phyloP scores from a whole-genome alignment of 371 early-diverging fungal species.

The Actinomortierella ambigua region DNA sequence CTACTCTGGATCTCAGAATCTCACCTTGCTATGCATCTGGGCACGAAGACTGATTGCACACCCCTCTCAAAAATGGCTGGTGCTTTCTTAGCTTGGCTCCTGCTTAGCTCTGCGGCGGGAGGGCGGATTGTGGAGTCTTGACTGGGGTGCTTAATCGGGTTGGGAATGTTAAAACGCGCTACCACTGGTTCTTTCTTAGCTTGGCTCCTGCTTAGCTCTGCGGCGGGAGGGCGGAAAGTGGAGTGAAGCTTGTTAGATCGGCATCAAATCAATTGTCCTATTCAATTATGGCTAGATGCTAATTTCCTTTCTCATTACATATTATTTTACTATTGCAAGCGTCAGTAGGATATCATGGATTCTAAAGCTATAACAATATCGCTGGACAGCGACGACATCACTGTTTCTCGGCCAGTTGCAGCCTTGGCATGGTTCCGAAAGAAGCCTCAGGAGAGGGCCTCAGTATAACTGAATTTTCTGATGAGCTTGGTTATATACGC shows the following conservation, averaged over 20 bases:
- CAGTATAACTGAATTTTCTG: slow-evolving; percentile 9
- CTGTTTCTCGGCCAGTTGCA: background rate
- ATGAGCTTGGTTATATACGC: slow-evolving; percentile 8
- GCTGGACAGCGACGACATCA: background rate
- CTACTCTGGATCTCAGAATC: background rate
- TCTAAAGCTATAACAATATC: slow-evolving; percentile 1
- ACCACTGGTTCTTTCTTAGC: slow-evolving; percentile 4
- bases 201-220: slow-evolving; percentile 3
- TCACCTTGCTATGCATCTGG: background rate
- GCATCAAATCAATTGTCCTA: slow-evolving; percentile 2
- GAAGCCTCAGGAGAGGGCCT: slow-evolving; percentile 3
- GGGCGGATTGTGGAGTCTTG: slow-evolving; percentile 4
- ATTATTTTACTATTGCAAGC: background rate
- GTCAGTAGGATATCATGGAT: slow-evolving; percentile 1
- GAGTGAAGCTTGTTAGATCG: slow-evolving; percentile 1
- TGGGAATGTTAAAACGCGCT: background rate
- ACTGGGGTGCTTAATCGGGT: background rate
- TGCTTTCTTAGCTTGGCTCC: slow-evolving; percentile 1
- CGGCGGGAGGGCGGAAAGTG: slow-evolving; percentile 4
- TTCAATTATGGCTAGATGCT: background rate
- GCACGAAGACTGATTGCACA: background rate
- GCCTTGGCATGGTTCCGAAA: slow-evolving; percentile 7
- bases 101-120: slow-evolving; percentile 2
- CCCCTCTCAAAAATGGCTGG: slow-evolving; percentile 1
- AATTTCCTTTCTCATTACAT: background rate